phyloP scores from a whole-genome alignment of 176 grass and related monocot species.

The Aegilops umbellulata region DNA sequence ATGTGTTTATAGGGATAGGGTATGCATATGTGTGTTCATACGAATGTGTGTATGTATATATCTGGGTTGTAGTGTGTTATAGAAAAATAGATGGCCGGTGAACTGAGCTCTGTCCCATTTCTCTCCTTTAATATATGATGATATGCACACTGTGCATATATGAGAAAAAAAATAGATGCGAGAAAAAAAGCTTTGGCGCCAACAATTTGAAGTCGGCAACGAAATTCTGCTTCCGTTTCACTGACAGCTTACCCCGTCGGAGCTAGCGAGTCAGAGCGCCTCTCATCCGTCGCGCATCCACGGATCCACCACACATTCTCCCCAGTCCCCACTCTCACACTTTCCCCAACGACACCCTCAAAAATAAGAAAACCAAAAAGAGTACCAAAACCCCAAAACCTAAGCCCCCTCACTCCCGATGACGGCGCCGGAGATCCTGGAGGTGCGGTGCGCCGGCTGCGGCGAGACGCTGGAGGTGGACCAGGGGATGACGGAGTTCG shows the following conservation, averaged over 20 bases:
- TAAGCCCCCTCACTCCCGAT: neutral
- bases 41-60: no score
- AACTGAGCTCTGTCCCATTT: no score
- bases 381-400: neutral
- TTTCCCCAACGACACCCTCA: neutral
- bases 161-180: no score
- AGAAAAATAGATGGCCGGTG: no score
- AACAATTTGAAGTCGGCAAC: neutral
- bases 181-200: neutral
- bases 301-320: neutral
- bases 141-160: no score
- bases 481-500: conserved; percentile 46
- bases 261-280: neutral
- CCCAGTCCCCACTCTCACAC: neutral
- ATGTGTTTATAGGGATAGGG: no score
- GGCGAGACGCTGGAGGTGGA: conserved; percentile 63
- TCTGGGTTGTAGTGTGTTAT: no score
- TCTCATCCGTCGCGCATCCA: neutral
- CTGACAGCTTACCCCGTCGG: conserved; percentile 10
- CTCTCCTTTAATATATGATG: no score
- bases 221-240: neutral
- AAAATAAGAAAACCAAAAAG: neutral
- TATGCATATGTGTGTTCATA: no score
- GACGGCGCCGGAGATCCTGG: conserved; percentile 14
- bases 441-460: conserved; percentile 56